Evolutionary conservation across 2,329 filamentous ascomycete species (phyloP).

Genomic region (Trichoderma harzianum): DNA sequence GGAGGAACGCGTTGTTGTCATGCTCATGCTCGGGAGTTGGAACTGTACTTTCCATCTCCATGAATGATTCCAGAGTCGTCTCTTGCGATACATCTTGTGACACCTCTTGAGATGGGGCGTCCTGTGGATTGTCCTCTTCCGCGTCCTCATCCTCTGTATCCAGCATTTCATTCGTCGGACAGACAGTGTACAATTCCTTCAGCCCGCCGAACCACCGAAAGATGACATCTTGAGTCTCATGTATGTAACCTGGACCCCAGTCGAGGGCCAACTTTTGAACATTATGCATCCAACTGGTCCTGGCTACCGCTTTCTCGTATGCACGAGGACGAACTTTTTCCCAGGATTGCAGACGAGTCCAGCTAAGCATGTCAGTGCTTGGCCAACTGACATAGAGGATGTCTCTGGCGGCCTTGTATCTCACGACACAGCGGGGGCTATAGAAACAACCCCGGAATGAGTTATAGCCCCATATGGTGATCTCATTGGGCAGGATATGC

Average conservation of each 20-base stretch:
- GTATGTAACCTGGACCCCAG: not conserved
- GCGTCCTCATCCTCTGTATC: not conserved
- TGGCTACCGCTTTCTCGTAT: not conserved
- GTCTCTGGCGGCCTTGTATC: not conserved
- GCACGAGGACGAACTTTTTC: too few relatives aligned
- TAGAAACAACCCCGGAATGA: too few relatives aligned
- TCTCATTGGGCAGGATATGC: not conserved
- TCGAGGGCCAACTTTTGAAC: not conserved
- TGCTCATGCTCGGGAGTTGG: not conserved
- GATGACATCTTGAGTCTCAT: not conserved
- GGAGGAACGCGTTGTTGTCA: not conserved
- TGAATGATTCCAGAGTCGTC: not conserved
- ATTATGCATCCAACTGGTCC: not conserved
- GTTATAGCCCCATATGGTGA: not conserved
- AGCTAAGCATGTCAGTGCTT: not conserved
- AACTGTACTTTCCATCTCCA: not conserved
- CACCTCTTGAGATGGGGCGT: not conserved
- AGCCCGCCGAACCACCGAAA: not conserved
- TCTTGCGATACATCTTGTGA: not conserved
- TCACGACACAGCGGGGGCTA: not conserved
- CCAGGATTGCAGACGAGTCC: too few relatives aligned
- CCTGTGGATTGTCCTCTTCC: not conserved
- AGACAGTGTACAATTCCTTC: not conserved
- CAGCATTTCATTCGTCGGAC: not conserved
- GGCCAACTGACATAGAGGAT: not conserved